Evolutionary conservation across 2,329 filamentous ascomycete genomes (phyloP).

Genomic region (Didymella pinodella): DNA sequence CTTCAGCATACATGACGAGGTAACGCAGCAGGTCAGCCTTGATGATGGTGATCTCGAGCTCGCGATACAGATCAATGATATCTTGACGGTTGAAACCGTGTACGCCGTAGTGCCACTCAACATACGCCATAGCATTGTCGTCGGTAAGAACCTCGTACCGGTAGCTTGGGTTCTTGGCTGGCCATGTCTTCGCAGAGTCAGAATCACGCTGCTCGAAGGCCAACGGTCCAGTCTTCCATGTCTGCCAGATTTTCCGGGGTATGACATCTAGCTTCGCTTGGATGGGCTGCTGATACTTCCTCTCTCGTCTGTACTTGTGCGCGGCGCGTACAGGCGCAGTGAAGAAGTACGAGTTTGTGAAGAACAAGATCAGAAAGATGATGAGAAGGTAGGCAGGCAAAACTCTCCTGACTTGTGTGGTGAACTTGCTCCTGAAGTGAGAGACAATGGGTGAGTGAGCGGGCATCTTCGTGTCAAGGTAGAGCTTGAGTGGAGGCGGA

Average conservation of each 20-base stretch:
- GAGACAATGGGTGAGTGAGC: conserved; percentile 45
- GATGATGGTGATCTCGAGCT: conserved; percentile 65
- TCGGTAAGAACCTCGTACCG: conserved; percentile 76
- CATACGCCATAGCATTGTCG: conserved; percentile 70
- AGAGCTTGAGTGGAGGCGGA: conserved; percentile 46
- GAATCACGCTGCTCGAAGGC: conserved; percentile 71
- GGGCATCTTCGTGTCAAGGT: conserved; percentile 44
- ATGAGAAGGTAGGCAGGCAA: conserved; percentile 45
- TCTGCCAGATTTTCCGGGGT: conserved; percentile 78
- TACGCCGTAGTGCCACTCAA: conserved; percentile 72
- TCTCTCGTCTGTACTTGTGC: conserved; percentile 44
- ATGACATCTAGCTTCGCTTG: conserved; percentile 49
- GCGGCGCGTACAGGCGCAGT: conserved; percentile 46
- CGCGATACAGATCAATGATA: conserved; percentile 39
- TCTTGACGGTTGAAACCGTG: conserved; percentile 71
- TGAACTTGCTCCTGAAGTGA: conserved; percentile 45
- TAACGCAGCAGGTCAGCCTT: conserved; percentile 73
- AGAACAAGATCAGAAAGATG: conserved; percentile 43
- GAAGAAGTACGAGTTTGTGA: conserved; percentile 46
- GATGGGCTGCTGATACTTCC: conserved; percentile 46
- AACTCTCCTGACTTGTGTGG: conserved; percentile 46
- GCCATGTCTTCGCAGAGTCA: conserved; percentile 69
- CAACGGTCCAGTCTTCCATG: conserved; percentile 75
- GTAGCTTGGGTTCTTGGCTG: conserved; percentile 69
- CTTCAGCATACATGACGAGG: conserved; percentile 72